phyloP scores from a whole-genome alignment of 2,329 filamentous ascomycete species.

The Sordariomycetes sp. region DNA sequence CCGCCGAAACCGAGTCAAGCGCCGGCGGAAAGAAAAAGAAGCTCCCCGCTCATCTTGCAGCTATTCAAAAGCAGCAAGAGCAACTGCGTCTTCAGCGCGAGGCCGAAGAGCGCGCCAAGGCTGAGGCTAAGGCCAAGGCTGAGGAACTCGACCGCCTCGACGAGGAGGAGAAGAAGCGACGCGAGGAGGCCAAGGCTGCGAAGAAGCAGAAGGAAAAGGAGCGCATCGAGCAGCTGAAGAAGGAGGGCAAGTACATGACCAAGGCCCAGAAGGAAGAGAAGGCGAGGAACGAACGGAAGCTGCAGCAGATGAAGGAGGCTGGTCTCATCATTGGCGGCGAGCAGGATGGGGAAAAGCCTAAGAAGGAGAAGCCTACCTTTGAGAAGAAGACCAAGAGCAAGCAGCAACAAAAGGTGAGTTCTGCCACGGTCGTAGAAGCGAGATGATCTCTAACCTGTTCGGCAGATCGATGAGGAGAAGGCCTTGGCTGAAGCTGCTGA shows the following conservation, averaged over 20 bases:
- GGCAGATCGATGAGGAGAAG: constrained; percentile 67
- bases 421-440: not conserved
- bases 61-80: constrained; percentile 77
- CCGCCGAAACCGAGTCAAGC: constrained; percentile 35
- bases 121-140: constrained; percentile 55
- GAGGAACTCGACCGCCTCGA: constrained; percentile 57
- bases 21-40: constrained; percentile 78
- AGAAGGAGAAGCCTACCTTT: constrained; percentile 70
- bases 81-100: constrained; percentile 58
- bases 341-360: constrained; percentile 41
- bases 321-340: constrained; percentile 62
- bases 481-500: constrained; percentile 71
- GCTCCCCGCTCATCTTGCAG: constrained; percentile 62
- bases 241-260: constrained; percentile 77
- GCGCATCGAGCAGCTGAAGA: constrained; percentile 78
- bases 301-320: constrained; percentile 78
- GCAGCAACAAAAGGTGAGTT: constrained; percentile 42
- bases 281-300: constrained; percentile 65
- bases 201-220: constrained; percentile 86
- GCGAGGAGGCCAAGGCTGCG: constrained; percentile 62
- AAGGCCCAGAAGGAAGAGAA: constrained; percentile 81
- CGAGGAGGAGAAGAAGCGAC: constrained; percentile 59
- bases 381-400: constrained; percentile 68
- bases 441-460: too few species aligned
- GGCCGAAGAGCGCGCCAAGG: constrained; percentile 50